Evolutionary conservation across 345 rosid genomes (phyloP), one percentile per base, ranked within the genome.

Genomic region (Acer negundo): DNA sequence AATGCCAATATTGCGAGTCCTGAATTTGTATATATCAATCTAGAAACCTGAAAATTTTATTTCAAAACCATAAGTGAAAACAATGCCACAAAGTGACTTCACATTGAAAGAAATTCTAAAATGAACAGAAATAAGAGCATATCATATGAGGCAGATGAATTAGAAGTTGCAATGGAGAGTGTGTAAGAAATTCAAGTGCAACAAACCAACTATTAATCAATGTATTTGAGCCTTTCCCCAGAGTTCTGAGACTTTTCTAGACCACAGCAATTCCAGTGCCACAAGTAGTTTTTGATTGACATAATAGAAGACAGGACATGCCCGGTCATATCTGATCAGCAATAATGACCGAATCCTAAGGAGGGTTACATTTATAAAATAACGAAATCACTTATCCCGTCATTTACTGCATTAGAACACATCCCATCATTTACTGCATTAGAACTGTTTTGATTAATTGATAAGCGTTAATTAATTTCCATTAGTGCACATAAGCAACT

Each of bases 1-100:
- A 94, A 88, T 55, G 94, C 98, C 85, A 92, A 84, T 69, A 92
- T 83, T 56, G 96, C 92, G 55, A 78, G 76, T 56, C 97, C 98
- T 63, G 96, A 87, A 82, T 92, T 92, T 81, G 96, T 90, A 78
- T 92, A 94, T 64, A 85, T 91, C 78, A 94, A 84, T 75, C 92
- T 89, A 61, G 91, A 81, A 69, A 92, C 89, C 97, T 94, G 92
- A 62, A 80, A 82, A 17, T 38, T 63, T 74, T 9, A 69, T 69
- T 19, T 62, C 24, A 53, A 77, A 69, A 66, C 65, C 4, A 44
- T 24, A 35, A 17, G 61, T 26, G 23, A 67, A 75, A 35, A 67
- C 12, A 38, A 74, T 23, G 17, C 42, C 5, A 74, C 17, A 62
- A 46, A 62, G 6, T 23, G 28, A 35, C 38, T 26, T 20, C n/a